Conservation (phyloP, 306 rosid genomes). For the Fragaria vesca region DNA sequence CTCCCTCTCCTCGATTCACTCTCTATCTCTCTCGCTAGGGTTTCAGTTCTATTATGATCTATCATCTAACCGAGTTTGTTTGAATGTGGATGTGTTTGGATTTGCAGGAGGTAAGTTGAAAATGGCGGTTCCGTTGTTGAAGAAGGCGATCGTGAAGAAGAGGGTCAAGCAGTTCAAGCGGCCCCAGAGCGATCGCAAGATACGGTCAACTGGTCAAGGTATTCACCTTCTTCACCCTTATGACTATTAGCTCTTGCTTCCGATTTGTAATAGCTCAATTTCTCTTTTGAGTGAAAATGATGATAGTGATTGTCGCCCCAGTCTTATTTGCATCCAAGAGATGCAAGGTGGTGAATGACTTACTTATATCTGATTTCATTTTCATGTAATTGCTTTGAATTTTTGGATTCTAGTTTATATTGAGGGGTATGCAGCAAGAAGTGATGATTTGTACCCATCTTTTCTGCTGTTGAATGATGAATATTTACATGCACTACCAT, state of each 20-base stretch:
- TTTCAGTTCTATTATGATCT: not conserved
- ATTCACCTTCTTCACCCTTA: not conserved
- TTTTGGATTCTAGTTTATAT: too few relatives aligned
- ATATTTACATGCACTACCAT: slow-evolving; percentile 82
- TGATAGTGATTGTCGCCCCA: slow-evolving; percentile 85
- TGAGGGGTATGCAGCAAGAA: slow-evolving; percentile 28
- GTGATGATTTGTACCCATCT: slow-evolving; percentile 64
- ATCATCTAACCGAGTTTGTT: not conserved
- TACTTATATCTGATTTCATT: slow-evolving; percentile 48
- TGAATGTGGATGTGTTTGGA: too few relatives aligned
- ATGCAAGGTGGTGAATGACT: slow-evolving; percentile 81
- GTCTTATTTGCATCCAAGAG: slow-evolving; percentile 61
- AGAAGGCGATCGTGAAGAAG: slow-evolving; percentile 39
- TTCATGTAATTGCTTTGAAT: too few relatives aligned
- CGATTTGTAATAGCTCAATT: too few relatives aligned
- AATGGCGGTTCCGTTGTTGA: slow-evolving; percentile 72
- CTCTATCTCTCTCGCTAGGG: not conserved
- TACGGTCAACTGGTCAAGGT: slow-evolving; percentile 57
- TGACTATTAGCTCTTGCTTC: too few relatives aligned
- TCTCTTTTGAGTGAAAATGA: slow-evolving; percentile 24
- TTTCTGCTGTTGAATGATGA: slow-evolving; percentile 68
- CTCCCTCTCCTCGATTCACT: too few relatives aligned
- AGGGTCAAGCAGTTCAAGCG: slow-evolving; percentile 58
- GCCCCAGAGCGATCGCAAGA: slow-evolving; percentile 77
- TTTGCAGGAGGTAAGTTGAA: slow-evolving; percentile 21